Conservation (phyloP, 257 asterid genomes). For the Paulownia fortunei region DNA sequence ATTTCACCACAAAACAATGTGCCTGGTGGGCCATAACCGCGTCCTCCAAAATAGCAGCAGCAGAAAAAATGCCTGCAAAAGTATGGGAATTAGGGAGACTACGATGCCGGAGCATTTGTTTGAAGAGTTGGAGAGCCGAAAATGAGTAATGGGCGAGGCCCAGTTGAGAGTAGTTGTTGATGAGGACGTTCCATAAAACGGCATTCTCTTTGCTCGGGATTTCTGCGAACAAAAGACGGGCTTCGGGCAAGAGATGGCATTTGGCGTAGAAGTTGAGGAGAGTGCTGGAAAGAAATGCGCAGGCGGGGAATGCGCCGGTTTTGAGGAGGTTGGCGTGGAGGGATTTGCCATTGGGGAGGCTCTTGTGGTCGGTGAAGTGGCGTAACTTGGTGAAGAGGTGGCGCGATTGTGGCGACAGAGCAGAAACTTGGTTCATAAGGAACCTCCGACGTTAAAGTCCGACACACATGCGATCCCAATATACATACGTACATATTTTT, state of each 20-base stretch:
- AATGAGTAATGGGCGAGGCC: conserved; percentile 46
- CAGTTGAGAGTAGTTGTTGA: conserved; percentile 68
- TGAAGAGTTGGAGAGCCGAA: conserved; percentile 59
- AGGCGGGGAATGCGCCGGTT: conserved; percentile 49
- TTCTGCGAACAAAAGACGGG: conserved; percentile 59
- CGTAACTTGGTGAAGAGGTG: conserved; percentile 59
- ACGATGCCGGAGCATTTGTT: conserved; percentile 47
- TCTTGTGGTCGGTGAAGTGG: conserved; percentile 48
- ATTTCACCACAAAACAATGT: conserved; percentile 58
- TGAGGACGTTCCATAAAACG: conserved; percentile 78
- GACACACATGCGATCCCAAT: neutral
- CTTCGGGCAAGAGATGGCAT: conserved; percentile 60
- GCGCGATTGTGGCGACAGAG: conserved; percentile 49
- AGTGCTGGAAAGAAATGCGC: conserved; percentile 55
- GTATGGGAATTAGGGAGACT: conserved; percentile 70
- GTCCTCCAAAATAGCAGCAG: conserved; percentile 52
- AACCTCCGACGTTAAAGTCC: neutral
- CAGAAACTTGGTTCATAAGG: conserved; percentile 51
- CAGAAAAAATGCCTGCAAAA: conserved; percentile 68
- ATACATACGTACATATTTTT: neutral
- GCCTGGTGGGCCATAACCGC: conserved; percentile 51
- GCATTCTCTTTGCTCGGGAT: conserved; percentile 53
- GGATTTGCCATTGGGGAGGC: conserved; percentile 49
- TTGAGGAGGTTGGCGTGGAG: conserved; percentile 79
- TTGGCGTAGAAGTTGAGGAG: conserved; percentile 79